Base-by-base conservation (phyloP, 768 basidiomycete genomes). In the Favolaschia claudopus region DNA sequence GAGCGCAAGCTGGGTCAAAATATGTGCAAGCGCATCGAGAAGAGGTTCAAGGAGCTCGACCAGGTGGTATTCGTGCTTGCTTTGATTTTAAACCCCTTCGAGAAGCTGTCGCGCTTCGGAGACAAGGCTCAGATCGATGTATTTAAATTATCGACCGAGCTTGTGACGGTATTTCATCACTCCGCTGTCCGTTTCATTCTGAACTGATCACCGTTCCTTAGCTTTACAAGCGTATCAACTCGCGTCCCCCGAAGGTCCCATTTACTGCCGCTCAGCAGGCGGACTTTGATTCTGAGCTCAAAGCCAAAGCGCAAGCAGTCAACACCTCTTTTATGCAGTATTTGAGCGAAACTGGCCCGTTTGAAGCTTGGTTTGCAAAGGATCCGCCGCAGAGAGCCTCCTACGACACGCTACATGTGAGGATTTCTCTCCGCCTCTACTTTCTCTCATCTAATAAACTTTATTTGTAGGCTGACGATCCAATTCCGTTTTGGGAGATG, bases 1-100 rank as follows among this genome's bases (percentile, higher is more conserved):
- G 39, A 54, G 14, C 28, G 40, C 19, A 34, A 4, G n/a, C 37
- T 56, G 7, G 55, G 44, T 22, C 24, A 47, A 13, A 25, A 45
- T n/a, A 56, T 56, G 55, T 47, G 44, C 31, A 48, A 47, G 38
- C 55, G 38, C 8, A 34, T 56, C 34, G 45, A 56, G 46, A 48
- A 48, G 31, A 28, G 45, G 5, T 56, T 28, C n/a, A 48, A 46
- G 22, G 55, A 56, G 36, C 46, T 46, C 17, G 55, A 56, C n/a
- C 53, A 55, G 44, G 32, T 39, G 25, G 42, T 55, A 22, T 44
- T 55, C 29, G 24, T 55, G 12, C 39, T 55, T 8, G 53, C 53
- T 10, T 19, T 55, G 19, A 55, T 55, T 22, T 34, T 55, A 9
- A 55, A 55, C 34, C 53, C 53, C 13, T 55, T 55, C 44, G 40